These are phyloP conservation scores for Saccharum hybrid DNA, from an alignment of 202 grass and related monocot species.

Conservation along the genomic window DNA sequence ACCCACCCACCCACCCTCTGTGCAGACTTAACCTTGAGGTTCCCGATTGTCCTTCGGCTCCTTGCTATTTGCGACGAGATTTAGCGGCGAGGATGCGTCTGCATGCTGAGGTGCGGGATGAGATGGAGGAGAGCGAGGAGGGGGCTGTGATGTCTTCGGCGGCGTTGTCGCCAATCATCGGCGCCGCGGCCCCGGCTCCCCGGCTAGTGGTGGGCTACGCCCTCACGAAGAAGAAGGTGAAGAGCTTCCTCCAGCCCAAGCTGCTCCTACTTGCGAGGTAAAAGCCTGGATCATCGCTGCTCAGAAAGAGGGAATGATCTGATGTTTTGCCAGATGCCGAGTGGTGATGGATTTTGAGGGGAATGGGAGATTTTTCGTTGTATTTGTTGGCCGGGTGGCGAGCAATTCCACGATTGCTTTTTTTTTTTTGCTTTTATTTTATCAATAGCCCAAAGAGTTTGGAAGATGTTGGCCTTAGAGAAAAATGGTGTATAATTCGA, in stretches of 20 bases:
- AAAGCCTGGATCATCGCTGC: slow-evolving; percentile 40
- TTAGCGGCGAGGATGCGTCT: slow-evolving; percentile 50
- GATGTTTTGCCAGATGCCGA: slow-evolving; percentile 38
- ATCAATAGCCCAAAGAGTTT: slow-evolving; percentile 20
- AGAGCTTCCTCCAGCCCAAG: slow-evolving; percentile 70
- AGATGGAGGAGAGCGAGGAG: slow-evolving; percentile 41
- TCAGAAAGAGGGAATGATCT: slow-evolving; percentile 20
- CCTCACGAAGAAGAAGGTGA: slow-evolving; percentile 77
- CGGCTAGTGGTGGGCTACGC: slow-evolving; percentile 64
- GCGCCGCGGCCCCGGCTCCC: slow-evolving; percentile 19
- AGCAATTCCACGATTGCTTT: slow-evolving; percentile 6
- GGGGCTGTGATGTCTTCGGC: slow-evolving; percentile 23
- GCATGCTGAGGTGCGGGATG: slow-evolving; percentile 50
- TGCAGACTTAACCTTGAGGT: neutral
- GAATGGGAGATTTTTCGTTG: slow-evolving; percentile 5
- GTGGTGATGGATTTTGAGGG: slow-evolving; percentile 26
- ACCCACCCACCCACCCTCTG: slow-evolving; percentile 8
- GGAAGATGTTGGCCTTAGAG: slow-evolving; percentile 13
- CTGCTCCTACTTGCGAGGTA: slow-evolving; percentile 67
- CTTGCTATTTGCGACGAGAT: slow-evolving; percentile 24
- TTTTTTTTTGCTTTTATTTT: neutral
- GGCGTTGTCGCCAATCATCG: slow-evolving; percentile 41
- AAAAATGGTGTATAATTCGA: slow-evolving; percentile 19
- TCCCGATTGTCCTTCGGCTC: slow-evolving; percentile 23
- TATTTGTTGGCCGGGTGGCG: slow-evolving; percentile 1